phyloP scores from a whole-genome alignment of 306 rosid genomes.

The Pueraria montana region DNA sequence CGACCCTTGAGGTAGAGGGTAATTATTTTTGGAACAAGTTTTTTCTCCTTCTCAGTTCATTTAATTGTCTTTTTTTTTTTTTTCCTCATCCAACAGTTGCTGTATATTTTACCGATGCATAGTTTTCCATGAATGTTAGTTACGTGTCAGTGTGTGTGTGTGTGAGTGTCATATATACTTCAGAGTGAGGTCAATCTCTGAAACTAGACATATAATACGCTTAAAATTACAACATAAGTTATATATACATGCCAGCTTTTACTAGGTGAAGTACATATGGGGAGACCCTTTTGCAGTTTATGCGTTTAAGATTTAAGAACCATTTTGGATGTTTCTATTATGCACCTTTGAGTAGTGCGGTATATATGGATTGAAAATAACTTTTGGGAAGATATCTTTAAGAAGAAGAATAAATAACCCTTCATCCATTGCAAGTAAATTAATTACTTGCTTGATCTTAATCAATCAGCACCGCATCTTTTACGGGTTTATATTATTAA shows the following conservation, averaged over 20 bases:
- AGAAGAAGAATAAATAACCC: neutral
- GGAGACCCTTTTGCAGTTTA: constrained; percentile 29
- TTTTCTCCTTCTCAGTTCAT: neutral
- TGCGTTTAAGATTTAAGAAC: neutral
- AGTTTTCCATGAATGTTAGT: constrained; percentile 36
- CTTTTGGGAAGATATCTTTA: constrained; percentile 1
- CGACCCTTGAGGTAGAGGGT: neutral
- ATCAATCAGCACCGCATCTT: neutral
- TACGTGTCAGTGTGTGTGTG: constrained; percentile 24
- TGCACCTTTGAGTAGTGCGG: neutral
- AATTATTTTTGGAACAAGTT: constrained; percentile 12
- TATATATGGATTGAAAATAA: neutral
- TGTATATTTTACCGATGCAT: constrained; percentile 8
- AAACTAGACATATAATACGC: neutral
- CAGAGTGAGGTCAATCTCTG: constrained; percentile 48
- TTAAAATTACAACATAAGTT: neutral
- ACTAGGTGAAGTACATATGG: constrained; percentile 8
- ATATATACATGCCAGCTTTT: constrained; percentile 44
- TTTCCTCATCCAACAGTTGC: neutral
- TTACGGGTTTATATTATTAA: neutral
- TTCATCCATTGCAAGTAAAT: neutral
- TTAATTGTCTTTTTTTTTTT: neutral
- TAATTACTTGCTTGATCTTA: constrained; percentile 14
- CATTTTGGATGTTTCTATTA: constrained; percentile 8
- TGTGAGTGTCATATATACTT: neutral